Evolutionary conservation across 495 filamentous ascomycete genomes (phyloP).

Genomic region (Neurospora terricola): DNA sequence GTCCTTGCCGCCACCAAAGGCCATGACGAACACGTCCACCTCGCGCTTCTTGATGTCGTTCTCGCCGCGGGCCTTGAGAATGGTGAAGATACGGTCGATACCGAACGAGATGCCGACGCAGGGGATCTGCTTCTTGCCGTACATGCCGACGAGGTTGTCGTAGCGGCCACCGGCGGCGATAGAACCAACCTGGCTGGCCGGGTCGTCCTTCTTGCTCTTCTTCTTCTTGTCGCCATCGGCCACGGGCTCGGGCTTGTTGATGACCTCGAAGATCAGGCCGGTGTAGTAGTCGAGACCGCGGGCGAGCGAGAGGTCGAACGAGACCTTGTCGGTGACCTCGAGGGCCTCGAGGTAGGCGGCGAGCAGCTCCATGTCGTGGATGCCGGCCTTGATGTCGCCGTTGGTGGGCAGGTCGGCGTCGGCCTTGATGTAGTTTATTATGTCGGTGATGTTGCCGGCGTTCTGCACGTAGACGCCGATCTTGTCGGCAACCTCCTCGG

Average conservation of each 20-base stretch:
- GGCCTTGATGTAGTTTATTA: constrained; percentile 53
- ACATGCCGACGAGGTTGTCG: constrained; percentile 91
- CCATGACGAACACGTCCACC: constrained; percentile 85
- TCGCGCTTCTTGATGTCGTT: constrained; percentile 47
- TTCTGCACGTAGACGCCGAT: constrained; percentile 73
- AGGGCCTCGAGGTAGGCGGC: constrained; percentile 76
- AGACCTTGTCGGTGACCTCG: constrained; percentile 56
- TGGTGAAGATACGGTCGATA: constrained; percentile 88
- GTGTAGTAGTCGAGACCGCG: constrained; percentile 92
- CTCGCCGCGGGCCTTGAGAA: constrained; percentile 68
- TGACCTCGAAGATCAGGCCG: constrained; percentile 83
- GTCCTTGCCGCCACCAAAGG: constrained; percentile 71
- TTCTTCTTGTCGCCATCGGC: background rate
- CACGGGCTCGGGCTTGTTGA: constrained; percentile 26
- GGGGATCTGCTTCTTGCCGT: constrained; percentile 74
- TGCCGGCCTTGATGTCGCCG: constrained; percentile 59
- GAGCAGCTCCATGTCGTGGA: constrained; percentile 73
- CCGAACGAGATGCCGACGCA: constrained; percentile 94
- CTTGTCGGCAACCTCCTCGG: constrained; percentile 62
- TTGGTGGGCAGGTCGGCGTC: constrained; percentile 59
- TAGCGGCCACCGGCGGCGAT: constrained; percentile 88
- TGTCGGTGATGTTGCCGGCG: constrained; percentile 52
- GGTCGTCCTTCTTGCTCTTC: constrained; percentile 1
- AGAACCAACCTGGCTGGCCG: constrained; percentile 42
- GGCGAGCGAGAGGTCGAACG: constrained; percentile 75